These are phyloP conservation scores for Pseudogymnoascus sp. DNA, from an alignment of 2,329 filamentous ascomycete species.

Conservation along the genomic window DNA sequence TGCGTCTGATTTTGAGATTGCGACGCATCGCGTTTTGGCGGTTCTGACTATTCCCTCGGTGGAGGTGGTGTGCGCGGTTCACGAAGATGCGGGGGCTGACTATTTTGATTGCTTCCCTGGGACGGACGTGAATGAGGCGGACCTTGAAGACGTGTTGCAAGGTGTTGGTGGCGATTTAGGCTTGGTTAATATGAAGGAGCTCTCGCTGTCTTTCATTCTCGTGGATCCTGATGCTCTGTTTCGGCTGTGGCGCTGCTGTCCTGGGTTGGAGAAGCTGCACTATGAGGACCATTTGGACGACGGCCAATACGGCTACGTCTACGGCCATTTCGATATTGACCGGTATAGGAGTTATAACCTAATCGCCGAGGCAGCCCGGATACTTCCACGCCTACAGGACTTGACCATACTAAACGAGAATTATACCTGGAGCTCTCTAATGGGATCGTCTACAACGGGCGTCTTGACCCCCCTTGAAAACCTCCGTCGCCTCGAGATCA, in stretches of 20 bases:
- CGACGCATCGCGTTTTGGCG: neutral
- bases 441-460: neutral
- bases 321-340: no score
- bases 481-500: neutral
- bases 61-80: neutral
- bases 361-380: neutral
- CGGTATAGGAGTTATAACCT: neutral
- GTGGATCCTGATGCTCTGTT: neutral
- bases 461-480: neutral
- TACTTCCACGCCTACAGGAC: neutral
- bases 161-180: neutral
- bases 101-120: no score
- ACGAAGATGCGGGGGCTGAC: no score
- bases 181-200: neutral
- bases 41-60: neutral
- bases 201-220: neutral
- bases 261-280: neutral
- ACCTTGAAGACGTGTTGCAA: neutral
- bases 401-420: neutral
- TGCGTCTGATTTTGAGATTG: rapidly evolving
- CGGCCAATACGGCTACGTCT: no score
- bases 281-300: neutral
- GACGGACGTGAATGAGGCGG: no score
- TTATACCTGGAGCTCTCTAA: neutral
- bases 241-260: neutral